Conservation (phyloP, 305 asterid genomes). For the Fraxinus velutina region DNA sequence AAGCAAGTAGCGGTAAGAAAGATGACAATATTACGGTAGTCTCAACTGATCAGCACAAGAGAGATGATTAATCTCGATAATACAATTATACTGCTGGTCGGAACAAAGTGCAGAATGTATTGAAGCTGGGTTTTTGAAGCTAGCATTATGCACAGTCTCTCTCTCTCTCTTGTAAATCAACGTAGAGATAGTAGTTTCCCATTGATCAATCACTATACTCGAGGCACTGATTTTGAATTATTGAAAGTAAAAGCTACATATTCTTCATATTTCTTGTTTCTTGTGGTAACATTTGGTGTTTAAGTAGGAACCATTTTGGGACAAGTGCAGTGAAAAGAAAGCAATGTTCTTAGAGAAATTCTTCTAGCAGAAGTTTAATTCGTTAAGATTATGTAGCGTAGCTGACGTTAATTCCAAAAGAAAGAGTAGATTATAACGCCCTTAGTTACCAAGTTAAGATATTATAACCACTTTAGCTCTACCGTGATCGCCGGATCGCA, state of each 20-base stretch:
- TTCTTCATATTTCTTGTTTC: background rate
- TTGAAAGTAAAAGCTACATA: background rate
- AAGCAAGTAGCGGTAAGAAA: conserved; percentile 27
- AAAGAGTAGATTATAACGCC: background rate
- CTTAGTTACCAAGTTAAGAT: background rate
- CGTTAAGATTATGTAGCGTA: background rate
- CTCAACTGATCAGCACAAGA: conserved; percentile 29
- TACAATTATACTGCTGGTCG: background rate
- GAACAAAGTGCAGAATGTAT: conserved; percentile 31
- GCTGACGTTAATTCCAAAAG: background rate
- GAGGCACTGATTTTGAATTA: background rate
- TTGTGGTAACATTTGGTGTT: background rate
- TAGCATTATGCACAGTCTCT: conserved; percentile 36
- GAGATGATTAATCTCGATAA: conserved; percentile 11
- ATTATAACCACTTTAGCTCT: background rate
- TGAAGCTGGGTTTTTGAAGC: conserved; percentile 39
- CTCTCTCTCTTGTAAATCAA: background rate
- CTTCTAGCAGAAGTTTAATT: background rate
- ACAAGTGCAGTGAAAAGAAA: background rate
- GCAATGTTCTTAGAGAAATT: background rate
- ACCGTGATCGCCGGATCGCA: background rate
- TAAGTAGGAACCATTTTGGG: background rate
- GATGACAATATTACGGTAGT: conserved; percentile 29
- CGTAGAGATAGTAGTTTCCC: background rate
- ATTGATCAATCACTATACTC: background rate